phyloP scores from a whole-genome alignment of 2,329 filamentous ascomycete species.

The Didymosphaeria variabile region DNA sequence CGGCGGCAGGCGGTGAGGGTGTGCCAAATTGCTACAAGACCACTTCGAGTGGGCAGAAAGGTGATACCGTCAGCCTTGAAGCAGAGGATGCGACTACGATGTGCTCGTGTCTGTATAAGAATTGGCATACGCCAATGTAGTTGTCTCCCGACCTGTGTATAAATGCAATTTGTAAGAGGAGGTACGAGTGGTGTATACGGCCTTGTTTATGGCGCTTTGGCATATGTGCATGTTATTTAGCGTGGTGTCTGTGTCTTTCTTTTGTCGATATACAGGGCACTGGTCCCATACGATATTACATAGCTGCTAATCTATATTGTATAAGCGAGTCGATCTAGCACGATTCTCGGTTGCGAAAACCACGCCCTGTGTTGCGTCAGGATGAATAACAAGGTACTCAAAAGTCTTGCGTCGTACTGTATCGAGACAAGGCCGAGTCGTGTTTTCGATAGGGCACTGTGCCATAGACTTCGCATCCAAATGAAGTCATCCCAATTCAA shows the following conservation, averaged over 20 bases:
- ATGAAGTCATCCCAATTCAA: not conserved
- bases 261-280: not conserved
- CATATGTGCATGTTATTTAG: conserved; percentile 8
- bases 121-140: conserved; percentile 39
- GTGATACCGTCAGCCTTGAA: conserved; percentile 46
- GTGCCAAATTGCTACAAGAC: conserved; percentile 64
- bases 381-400: no score
- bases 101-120: conserved; percentile 60
- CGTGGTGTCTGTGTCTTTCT: conserved; percentile 8
- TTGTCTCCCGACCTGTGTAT: not conserved
- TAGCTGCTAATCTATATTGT: conserved; percentile 2
- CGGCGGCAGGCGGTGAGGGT: conserved; percentile 57
- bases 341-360: not conserved
- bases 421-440: not conserved
- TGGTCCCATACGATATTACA: not conserved
- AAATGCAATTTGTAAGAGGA: not conserved
- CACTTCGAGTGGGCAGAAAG: conserved; percentile 46
- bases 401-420: no score
- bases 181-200: not conserved
- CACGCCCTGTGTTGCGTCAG: no score
- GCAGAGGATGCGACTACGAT: conserved; percentile 45
- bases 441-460: not conserved
- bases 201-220: not conserved
- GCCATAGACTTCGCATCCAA: not conserved
- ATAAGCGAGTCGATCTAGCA: not conserved